Base-by-base conservation (phyloP, 2,329 filamentous ascomycete genomes). In the Cordyceps farinosa region DNA sequence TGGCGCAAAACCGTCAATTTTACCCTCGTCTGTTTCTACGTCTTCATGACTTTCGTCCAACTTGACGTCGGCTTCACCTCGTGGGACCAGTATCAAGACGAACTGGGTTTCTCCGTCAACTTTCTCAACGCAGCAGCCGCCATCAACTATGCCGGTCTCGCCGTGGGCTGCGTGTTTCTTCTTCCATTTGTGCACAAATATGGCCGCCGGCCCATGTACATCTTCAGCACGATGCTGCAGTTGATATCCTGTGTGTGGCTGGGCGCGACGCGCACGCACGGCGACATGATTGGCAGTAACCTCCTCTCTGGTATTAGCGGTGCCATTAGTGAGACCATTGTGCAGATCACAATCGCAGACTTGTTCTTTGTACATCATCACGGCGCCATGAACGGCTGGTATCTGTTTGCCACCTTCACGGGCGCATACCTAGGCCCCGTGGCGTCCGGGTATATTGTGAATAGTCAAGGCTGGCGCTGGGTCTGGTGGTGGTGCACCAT, bases 321-420 rank as follows among this genome's bases (percentile, higher is more conserved):
- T 9, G 75, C 77, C 5, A 72, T 76, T 2, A 75, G 76, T 44
- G 76, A 79, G 62, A 71, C 73, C 0, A 72, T 77, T 13, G 75
- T 72, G 2, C 75, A 77, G 56, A 75, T 79, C 52, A 78, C 76
- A 0, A 69, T 73, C 40, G 68, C 70, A 7, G 74, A 76, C 60
- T 36, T 75, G 3, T 73, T 74, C 50, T 74, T 74, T 56, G 66
- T 74, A 0, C 69, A 74, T 60, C 70, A 74, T 40, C 65, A 70
- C 27, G 80, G 77, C 0, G 69, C 73, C 3, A 78, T 80, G 76
- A 85, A 84, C 64, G 73, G 71, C 0, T 72, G 80, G 10, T 84
- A 79, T 63, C 69, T 79, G 62, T 78, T 73, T 10, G 53, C 66
- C n/a, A 69, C 68, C 7, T 70, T 69, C 32, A 65, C 67, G 2